These are phyloP conservation scores for Rhizopogon sp. DNA, from an alignment of 768 basidiomycete genomes.

Conservation along the genomic window DNA sequence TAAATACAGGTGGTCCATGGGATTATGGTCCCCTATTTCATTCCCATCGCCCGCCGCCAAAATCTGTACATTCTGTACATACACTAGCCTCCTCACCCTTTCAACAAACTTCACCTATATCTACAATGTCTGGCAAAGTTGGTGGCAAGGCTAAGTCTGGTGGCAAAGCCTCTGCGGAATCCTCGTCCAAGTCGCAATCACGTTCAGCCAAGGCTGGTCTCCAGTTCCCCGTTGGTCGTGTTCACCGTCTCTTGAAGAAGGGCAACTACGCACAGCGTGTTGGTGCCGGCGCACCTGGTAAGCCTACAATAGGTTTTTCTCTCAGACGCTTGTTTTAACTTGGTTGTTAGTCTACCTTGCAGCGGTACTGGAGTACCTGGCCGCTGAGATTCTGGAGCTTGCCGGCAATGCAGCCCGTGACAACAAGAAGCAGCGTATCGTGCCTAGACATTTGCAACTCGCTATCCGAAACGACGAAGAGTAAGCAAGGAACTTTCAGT, in stretches of 20 bases:
- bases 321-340: neutral
- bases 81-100: neutral
- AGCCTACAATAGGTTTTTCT: neutral
- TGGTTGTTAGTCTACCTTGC: constrained; percentile 46
- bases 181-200: constrained; percentile 26
- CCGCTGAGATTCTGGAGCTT: constrained; percentile 59
- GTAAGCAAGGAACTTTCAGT: constrained; percentile 14
- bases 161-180: constrained; percentile 48
- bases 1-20: constrained; percentile 19
- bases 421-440: constrained; percentile 59
- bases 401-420: constrained; percentile 53
- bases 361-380: constrained; percentile 57
- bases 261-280: constrained; percentile 56
- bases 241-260: constrained; percentile 53
- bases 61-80: neutral
- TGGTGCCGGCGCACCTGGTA: constrained; percentile 48
- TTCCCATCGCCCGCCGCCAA: constrained; percentile 2
- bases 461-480: constrained; percentile 63
- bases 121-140: constrained; percentile 33
- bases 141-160: constrained; percentile 62
- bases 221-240: constrained; percentile 55
- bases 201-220: constrained; percentile 38
- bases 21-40: constrained; percentile 7
- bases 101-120: constrained; percentile 1
- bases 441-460: constrained; percentile 60